A percentile compares a stretch with the other conserved stretches of the same genome.
phyloP scores from a whole-genome alignment of 352 stramenopile species.

The Globisporangium carolinianum region DNA sequence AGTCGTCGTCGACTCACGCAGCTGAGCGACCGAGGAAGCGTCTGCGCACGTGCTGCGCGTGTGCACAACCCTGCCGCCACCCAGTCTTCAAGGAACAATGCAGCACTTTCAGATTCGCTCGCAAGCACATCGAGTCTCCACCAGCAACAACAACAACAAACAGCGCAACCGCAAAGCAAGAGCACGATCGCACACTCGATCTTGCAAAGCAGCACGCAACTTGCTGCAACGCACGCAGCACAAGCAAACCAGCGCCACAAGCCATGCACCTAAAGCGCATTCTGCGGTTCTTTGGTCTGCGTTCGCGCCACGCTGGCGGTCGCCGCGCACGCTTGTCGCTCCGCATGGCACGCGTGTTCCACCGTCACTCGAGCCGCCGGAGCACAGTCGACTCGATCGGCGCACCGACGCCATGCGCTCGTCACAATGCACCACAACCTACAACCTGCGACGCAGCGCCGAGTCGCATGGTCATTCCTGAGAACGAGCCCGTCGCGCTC shows the following conservation, averaged over 20 bases:
- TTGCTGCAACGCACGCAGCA: background rate
- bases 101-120: no score
- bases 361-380: background rate
- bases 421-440: background rate
- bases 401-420: background rate
- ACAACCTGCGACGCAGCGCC: background rate
- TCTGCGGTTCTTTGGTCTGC: slow-evolving; percentile 15
- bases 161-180: no score
- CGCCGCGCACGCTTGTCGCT: slow-evolving; percentile 9
- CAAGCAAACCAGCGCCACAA: no score
- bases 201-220: background rate
- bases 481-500: slow-evolving; percentile 11
- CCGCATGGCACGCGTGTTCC: background rate
- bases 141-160: no score
- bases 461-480: slow-evolving; percentile 7
- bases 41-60: no score
- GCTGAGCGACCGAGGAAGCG: no score
- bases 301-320: slow-evolving; percentile 3
- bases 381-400: background rate
- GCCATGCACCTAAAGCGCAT: slow-evolving; percentile 11
- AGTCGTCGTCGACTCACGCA: no score
- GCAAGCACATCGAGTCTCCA: no score
- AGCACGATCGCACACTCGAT: background rate
- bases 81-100: no score
- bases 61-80: no score